Base-by-base conservation (phyloP, 108 stramenopile species). In the Pseudonitzschia delicatissima region DNA sequence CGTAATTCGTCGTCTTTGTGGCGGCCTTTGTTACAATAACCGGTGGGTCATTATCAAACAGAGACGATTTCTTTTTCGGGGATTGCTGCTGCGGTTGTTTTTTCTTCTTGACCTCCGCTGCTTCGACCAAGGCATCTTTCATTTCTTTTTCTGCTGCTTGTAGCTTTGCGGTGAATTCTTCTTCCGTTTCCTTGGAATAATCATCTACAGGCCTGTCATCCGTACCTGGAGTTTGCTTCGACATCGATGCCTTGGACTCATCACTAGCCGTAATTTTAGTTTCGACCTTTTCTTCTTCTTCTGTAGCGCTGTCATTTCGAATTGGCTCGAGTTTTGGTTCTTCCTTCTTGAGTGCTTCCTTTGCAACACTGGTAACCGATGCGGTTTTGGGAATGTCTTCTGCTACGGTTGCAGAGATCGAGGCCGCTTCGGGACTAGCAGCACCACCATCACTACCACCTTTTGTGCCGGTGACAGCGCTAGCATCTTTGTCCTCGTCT, bases 1-100 rank as follows among this genome's bases (percentile, higher is more conserved):
- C 40, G 62, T 87, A 91, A 29, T 81, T 76, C 26, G 86, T 66
- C 87, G 88, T 91, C 18, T 87, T 87, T 39, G 57, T 44, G 21
- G 74, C 62, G n/a, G 89, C 85, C 15, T 53, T 69, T 53, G 71
- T 36, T 4, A 64, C 59, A 1, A 50, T 63, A 27, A 77, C 45
- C 5, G 32, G 27, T 5, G 45, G 47, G 23, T 48, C 47, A 23
- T 48, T 48, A 18, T 64, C 51, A 1, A 28, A 51, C 4, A 26
- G 13, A 17, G 33, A 35, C 8, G 63, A 32, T 18, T 13, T 62
- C n/a, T 15, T 42, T 29, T 45, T 48, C 40, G 23, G 28, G n/a
- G 20, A 8, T 18, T 11, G 9, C 57, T 9, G 11, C 57, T 13
- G 17, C 15, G 25, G 15, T 31, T 57, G 20, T n/a, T 64, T 48